Conservation (phyloP, 2,329 filamentous ascomycete genomes). For the Aspergillus pseudonomiae region DNA sequence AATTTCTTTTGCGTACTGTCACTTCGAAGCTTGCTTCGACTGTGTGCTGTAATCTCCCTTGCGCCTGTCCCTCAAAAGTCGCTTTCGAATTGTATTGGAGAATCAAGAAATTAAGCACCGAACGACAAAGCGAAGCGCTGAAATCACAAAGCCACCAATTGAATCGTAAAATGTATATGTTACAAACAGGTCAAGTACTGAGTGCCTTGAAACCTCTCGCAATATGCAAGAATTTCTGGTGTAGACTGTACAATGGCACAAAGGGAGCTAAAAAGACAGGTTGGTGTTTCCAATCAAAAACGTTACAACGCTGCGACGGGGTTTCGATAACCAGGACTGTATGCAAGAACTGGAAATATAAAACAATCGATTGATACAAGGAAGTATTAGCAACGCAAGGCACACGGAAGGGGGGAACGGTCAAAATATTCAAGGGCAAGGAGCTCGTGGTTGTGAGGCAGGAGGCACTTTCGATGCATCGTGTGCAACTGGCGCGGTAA, state of each 20-base stretch:
- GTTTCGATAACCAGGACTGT: constrained; percentile 6
- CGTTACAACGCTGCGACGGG: neutral
- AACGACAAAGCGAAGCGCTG: neutral
- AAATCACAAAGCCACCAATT: constrained; percentile 19
- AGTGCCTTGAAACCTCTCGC: neutral
- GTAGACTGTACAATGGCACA: constrained; percentile 15
- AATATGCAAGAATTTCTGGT: constrained; percentile 6
- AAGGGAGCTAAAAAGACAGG: constrained; percentile 11
- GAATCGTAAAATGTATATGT: constrained; percentile 9
- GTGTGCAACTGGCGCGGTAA: constrained; percentile 34
- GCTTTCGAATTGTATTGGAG: constrained; percentile 7
- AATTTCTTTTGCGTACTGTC: constrained; percentile 6
- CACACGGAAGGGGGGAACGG: constrained; percentile 21
- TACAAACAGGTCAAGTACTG: constrained; percentile 18
- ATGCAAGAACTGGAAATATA: constrained; percentile 10
- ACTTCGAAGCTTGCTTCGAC: neutral
- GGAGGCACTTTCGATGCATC: constrained; percentile 34
- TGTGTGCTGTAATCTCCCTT: neutral
- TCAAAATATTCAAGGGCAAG: constrained; percentile 19
- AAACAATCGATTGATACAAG: constrained; percentile 19
- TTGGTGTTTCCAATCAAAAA: constrained; percentile 4
- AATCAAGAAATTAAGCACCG: neutral
- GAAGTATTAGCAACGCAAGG: constrained; percentile 31
- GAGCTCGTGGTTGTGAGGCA: constrained; percentile 28
- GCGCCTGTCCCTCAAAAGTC: neutral